Base-by-base conservation (phyloP, 2,329 filamentous ascomycete species). In the Cladophialophora carrionii region DNA sequence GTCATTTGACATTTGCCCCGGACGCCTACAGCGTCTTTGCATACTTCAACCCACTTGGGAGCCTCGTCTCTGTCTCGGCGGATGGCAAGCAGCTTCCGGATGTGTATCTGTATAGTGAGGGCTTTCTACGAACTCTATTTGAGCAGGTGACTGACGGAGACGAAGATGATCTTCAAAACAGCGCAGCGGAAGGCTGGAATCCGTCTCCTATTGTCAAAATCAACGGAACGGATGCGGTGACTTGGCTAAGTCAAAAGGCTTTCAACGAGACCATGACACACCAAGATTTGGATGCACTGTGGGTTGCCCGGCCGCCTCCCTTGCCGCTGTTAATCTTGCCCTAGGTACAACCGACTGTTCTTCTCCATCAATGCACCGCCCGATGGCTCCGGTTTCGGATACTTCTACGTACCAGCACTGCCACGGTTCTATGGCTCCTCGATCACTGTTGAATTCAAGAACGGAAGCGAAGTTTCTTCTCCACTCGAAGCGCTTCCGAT, bases 51-150 rank as follows among this genome's bases (percentile, higher is more conserved):
- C 83, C 86, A 68, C 76, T 82, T 3, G 78, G 87, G 70, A 31
- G 29, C 29, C 76, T 89, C 0, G 84, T 88, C 0, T 88, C 87
- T 0, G 80, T 88, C 7, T 89, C 86, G 1, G 70, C 76, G 3
- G 86, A 89, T 72, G 87, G 87, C 20, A 74, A 79, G 22, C 80
- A 83, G 60, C 73, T 87, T 8, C 87, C 87, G 0, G 80, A 86
- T 65, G 78, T 88, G 2, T 89, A 85, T 64, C 78, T 14, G 2
- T 32, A 58, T 62, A 29, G 46, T 68, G 12, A 55, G 52, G 20
- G 17, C 20, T 26, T 51, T 51, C 14, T 14, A 26, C 1, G 20
- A 51, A 12, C 24, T 22, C 17, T 1, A 26, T 26, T 7, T 24
- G 24, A 17, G 20, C 48, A 17, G 5, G 6, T 12, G 24, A 29